Conservation (phyloP, 768 basidiomycete species). For the Pulveroboletus sp. region DNA sequence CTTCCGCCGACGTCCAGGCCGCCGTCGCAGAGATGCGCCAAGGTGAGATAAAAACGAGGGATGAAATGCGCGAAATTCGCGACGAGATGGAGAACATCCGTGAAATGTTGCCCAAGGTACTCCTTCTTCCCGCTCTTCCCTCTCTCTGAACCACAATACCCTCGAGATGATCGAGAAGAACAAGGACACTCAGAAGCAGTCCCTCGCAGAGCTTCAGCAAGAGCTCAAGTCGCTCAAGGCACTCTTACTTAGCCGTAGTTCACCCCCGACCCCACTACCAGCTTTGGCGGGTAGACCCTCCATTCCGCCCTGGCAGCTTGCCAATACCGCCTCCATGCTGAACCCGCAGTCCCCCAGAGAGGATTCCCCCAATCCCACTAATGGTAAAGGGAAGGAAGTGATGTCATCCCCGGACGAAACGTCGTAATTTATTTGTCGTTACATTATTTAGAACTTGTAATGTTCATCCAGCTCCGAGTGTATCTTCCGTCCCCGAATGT, state of each 20-base stretch:
- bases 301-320: conserved; percentile 91
- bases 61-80: conserved; percentile 88
- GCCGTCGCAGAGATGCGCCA: conserved; percentile 74
- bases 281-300: conserved; percentile 56
- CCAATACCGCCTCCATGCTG: conserved; percentile 33
- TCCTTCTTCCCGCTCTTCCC: conserved; percentile 8
- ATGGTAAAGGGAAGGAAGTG: conserved; percentile 61
- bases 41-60: conserved; percentile 71
- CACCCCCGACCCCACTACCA: conserved; percentile 48
- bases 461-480: neutral
- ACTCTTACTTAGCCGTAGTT: conserved; percentile 71
- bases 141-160: neutral
- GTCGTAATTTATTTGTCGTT: conserved; percentile 16
- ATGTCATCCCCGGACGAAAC: conserved; percentile 23
- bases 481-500: conserved; percentile 44
- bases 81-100: conserved; percentile 88
- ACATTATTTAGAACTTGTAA: neutral
- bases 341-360: conserved; percentile 11
- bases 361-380: conserved; percentile 5
- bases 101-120: conserved; percentile 90
- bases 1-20: conserved; percentile 65
- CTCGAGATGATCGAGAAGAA: conserved; percentile 91
- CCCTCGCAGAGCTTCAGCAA: conserved; percentile 82
- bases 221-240: conserved; percentile 94
- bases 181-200: conserved; percentile 78